Conservation (phyloP, 2,329 filamentous ascomycete genomes). For the Septoria linicola region DNA sequence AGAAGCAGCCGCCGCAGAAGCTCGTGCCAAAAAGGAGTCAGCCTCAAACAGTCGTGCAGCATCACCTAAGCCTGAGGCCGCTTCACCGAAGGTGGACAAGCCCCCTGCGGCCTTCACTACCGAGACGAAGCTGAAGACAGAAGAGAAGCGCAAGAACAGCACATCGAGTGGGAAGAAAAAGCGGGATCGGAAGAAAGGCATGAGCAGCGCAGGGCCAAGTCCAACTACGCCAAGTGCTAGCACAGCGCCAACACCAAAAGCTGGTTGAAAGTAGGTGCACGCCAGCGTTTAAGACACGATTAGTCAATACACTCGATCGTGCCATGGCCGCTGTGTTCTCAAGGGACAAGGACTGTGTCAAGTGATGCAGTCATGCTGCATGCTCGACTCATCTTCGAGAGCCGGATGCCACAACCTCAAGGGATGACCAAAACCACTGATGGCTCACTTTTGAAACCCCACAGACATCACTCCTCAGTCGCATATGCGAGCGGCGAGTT, state of each 20-base stretch:
- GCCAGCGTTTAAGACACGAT: no score
- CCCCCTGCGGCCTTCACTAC: conserved; percentile 23
- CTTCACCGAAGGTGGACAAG: conserved; percentile 10
- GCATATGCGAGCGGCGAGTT: no score
- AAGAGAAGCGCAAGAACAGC: conserved; percentile 23
- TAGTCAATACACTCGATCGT: no score
- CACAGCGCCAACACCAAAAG: conserved; percentile 11
- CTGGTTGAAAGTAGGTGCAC: not conserved
- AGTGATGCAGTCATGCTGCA: no score
- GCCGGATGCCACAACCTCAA: no score
- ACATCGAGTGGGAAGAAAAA: conserved; percentile 21
- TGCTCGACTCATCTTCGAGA: no score
- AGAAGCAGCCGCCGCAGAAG: conserved; percentile 33
- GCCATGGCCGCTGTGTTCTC: no score
- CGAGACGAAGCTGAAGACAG: conserved; percentile 19
- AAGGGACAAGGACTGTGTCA: no score
- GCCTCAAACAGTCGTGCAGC: conserved; percentile 15
- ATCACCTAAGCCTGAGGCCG: conserved; percentile 12
- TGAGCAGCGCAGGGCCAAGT: conserved; percentile 21
- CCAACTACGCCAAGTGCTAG: conserved; percentile 25
- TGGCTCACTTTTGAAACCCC: no score
- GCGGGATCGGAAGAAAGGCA: conserved; percentile 25
- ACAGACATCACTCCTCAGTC: no score
- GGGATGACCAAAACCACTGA: no score
- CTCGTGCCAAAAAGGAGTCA: conserved; percentile 24